Evolutionary conservation across 1,284 basidiomycete species (phyloP), one percentile per base, ranked within the genome.

Genomic region (Ceratobasidium sp.): DNA sequence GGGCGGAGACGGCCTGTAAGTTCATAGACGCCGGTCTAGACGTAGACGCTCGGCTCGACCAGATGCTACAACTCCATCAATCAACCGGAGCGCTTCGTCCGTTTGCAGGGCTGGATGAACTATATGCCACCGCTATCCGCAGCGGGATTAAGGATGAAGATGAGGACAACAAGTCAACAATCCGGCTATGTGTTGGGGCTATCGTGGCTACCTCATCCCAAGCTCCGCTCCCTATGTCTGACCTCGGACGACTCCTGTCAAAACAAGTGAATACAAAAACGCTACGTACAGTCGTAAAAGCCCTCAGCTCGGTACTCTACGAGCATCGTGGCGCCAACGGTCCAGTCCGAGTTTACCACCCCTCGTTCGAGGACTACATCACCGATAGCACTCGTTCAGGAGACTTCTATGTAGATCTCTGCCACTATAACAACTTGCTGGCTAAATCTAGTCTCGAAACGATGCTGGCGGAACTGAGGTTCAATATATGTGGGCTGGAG

Each of bases 301-400:
- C 46, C 2, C 69, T 78, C 9, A 44, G 66, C 26, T 61, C 77
- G 3, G 63, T 78, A 9, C 28, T 78, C 12, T 39, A 72, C 26
- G 77, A 63, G 23, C 33, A 69, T 20, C 44, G 61, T 18, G n/a
- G 42, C 3, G 23, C 18, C 18, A 28, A 26, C 5, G 77, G 61
- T 28, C 26, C 63, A 5, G 49, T 78, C n/a, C 69, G 77, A 0
- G n/a, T 78, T 7, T 78, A 63, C 26, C 77, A 78, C 44, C 70
- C 70, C 0, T 78, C 77, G 20, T 78, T 78, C 49, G 63, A 40
- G 39, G 63, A 64, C 20, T 64, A n/a, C 42, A 46, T 64, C 3
- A 40, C 42, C 40, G 13, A 78, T 23, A 42, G 26, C 4, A 9
- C 42, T 28, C 58, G 77, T n/a, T 78, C 68, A n/a, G 44, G 26